Evolutionary conservation across 1,139 yeast species (phyloP).

Genomic region (Kodamaea fungicola): DNA sequence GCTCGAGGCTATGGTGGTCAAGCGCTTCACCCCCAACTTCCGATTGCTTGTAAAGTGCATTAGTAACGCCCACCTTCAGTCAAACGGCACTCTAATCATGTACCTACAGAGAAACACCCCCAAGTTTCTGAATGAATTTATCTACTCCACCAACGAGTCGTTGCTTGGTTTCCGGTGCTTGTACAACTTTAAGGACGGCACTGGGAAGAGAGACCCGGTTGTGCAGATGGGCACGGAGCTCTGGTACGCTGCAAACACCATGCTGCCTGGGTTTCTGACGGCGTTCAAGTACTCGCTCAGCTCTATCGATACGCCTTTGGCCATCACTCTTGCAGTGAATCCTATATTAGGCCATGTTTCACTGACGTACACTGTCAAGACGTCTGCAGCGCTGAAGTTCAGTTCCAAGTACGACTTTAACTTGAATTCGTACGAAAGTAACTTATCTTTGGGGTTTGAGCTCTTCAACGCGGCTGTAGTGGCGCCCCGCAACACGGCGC

Average conservation of each 20-base stretch:
- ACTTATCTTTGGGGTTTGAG: constrained; percentile 83
- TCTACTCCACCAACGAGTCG: constrained; percentile 86
- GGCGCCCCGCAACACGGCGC: background rate
- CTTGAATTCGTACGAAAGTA: constrained; percentile 84
- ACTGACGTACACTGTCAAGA: constrained; percentile 82
- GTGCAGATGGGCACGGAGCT: constrained; percentile 80
- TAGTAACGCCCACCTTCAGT: constrained; percentile 60
- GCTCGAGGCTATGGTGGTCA: constrained; percentile 83
- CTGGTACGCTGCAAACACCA: constrained; percentile 82
- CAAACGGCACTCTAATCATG: constrained; percentile 60
- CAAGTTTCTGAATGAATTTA: constrained; percentile 66
- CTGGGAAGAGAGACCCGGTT: constrained; percentile 28
- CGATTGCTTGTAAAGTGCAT: constrained; percentile 75
- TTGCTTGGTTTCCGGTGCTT: constrained; percentile 79
- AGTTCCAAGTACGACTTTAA: constrained; percentile 88
- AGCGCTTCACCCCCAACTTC: constrained; percentile 55
- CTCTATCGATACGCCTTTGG: constrained; percentile 82
- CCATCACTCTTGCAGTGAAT: constrained; percentile 82
- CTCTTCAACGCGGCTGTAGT: constrained; percentile 51
- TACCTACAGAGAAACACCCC: constrained; percentile 70
- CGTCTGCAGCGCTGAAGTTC: constrained; percentile 72
- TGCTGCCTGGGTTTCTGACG: constrained; percentile 83
- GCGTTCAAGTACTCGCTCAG: constrained; percentile 84
- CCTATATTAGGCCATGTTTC: constrained; percentile 91
- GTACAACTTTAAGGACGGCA: constrained; percentile 55